Evolutionary conservation across 257 asterid species (phyloP).

Genomic region (Salvia miltiorrhiza): DNA sequence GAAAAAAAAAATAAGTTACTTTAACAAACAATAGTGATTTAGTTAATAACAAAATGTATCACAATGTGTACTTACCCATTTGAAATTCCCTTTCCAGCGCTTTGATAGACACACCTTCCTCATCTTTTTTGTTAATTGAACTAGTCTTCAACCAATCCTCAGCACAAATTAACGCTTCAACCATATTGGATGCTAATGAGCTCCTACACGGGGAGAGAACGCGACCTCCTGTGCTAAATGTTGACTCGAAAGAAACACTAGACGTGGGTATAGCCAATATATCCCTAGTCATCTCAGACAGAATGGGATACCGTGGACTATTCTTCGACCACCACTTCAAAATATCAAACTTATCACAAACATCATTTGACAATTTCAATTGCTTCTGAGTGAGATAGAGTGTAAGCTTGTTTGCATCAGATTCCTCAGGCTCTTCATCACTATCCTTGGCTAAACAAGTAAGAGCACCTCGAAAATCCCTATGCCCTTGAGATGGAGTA

Average conservation of each 20-base stretch:
- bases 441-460: no score
- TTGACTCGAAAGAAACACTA: background rate
- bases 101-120: no score
- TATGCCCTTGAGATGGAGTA: background rate
- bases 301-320: background rate
- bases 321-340: background rate
- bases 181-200: background rate
- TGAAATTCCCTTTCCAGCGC: no score
- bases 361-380: background rate
- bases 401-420: background rate
- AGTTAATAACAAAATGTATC: no score
- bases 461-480: no score
- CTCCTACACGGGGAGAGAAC: background rate
- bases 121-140: no score
- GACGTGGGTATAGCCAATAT: background rate
- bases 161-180: background rate
- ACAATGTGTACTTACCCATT: no score
- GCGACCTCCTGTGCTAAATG: background rate
- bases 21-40: no score
- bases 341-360: background rate
- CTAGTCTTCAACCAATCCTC: background rate
- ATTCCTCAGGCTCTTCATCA: background rate
- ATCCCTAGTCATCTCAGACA: background rate
- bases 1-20: no score
- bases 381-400: no score